phyloP scores from a whole-genome alignment of 352 stramenopile genomes.

The Globisporangium nagaii region DNA sequence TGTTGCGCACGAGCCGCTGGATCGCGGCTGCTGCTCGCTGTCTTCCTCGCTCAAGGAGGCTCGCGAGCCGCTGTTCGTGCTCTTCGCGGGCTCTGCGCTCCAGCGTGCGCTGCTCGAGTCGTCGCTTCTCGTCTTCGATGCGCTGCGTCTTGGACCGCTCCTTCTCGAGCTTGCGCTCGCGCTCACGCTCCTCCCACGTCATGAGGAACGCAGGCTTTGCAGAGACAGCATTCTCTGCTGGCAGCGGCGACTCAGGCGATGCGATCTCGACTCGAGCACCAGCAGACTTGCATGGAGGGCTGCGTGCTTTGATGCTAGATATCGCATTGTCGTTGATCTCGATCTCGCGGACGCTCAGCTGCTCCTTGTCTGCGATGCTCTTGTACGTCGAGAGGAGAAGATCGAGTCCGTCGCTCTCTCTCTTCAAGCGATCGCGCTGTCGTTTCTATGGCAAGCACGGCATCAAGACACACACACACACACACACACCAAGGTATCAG shows the following conservation, averaged over 20 bases:
- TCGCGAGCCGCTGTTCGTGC: slow-evolving; percentile 9
- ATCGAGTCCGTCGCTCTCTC: slow-evolving; percentile 47
- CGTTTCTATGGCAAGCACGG: slow-evolving; percentile 23
- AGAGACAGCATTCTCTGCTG: background rate
- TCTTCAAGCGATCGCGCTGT: slow-evolving; percentile 34
- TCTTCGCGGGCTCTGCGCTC: slow-evolving; percentile 22
- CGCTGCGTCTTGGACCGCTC: slow-evolving; percentile 43
- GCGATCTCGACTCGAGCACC: background rate
- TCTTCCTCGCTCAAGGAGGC: slow-evolving; percentile 11
- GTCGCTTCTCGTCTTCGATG: slow-evolving; percentile 60
- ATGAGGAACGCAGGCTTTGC: slow-evolving; percentile 59
- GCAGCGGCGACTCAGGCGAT: background rate
- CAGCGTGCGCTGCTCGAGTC: slow-evolving; percentile 29
- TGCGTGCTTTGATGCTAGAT: too few species aligned
- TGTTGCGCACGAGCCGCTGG: slow-evolving; percentile 20
- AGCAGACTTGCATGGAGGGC: too few species aligned
- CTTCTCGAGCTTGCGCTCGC: slow-evolving; percentile 50
- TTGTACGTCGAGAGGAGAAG: slow-evolving; percentile 50
- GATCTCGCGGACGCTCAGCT: background rate
- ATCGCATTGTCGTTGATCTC: too few species aligned
- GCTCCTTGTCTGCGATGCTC: slow-evolving; percentile 32
- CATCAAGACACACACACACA: background rate
- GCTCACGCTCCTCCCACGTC: slow-evolving; percentile 72
- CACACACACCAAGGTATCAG: background rate
- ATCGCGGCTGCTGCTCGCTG: slow-evolving; percentile 19